These are phyloP conservation scores for Coemansia sp. DNA, from an alignment of 192 early-diverging fungal genomes.

Conservation along the genomic window DNA sequence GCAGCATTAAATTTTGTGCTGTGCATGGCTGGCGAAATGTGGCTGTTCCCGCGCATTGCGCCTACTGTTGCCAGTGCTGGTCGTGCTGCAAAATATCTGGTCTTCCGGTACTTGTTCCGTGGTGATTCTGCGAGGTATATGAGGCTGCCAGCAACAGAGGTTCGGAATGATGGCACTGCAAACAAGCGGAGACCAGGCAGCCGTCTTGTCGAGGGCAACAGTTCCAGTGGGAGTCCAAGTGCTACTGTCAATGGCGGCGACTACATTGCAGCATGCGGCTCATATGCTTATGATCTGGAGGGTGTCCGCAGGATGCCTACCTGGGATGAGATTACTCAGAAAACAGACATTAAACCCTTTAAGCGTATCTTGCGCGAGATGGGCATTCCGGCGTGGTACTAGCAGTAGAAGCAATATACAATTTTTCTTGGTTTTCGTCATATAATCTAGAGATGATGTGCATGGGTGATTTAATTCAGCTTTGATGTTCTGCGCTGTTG, in stretches of 20 bases:
- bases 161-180: background rate
- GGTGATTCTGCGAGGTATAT: slow-evolving; percentile 13
- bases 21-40: slow-evolving; percentile 34
- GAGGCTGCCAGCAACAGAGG: slow-evolving; percentile 10
- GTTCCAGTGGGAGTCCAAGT: slow-evolving; percentile 18
- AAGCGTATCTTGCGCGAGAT: slow-evolving; percentile 52
- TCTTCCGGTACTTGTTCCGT: slow-evolving; percentile 19
- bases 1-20: slow-evolving; percentile 60
- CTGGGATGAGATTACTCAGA: slow-evolving; percentile 45
- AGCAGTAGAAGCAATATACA: slow-evolving; percentile 1
- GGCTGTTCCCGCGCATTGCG: slow-evolving; percentile 42
- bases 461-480: no score
- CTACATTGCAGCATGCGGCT: background rate
- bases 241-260: slow-evolving; percentile 15
- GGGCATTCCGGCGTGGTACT: slow-evolving; percentile 54
- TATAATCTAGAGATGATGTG: no score
- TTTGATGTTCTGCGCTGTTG: no score
- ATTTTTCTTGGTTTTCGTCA: slow-evolving; percentile 1
- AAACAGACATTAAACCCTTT: slow-evolving; percentile 41
- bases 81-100: slow-evolving; percentile 23
- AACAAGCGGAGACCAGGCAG: slow-evolving; percentile 8
- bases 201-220: background rate
- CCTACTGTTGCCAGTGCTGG: slow-evolving; percentile 19
- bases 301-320: slow-evolving; percentile 22
- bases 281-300: slow-evolving; percentile 20